A percentile compares a stretch with the other conserved stretches of the same genome.
Evolutionary conservation across 495 filamentous ascomycete genomes (phyloP).

Genomic region (Penicillium desertorum): DNA sequence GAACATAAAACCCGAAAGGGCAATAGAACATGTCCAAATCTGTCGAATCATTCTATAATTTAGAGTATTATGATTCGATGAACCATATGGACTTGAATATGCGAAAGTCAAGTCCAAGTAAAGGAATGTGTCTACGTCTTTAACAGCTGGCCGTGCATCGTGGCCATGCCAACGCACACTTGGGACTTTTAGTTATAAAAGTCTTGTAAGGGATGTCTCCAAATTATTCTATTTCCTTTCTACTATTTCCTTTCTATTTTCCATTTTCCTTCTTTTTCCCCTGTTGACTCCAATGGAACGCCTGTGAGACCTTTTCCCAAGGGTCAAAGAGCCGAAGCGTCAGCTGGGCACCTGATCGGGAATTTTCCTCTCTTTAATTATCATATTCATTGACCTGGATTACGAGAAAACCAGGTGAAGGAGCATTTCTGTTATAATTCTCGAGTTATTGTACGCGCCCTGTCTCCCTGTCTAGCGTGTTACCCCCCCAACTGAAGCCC

Average conservation of each 20-base stretch:
- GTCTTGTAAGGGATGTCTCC: background rate
- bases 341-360: conserved; percentile 13
- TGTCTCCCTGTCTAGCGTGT: background rate
- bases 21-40: background rate
- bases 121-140: background rate
- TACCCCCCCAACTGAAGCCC: background rate
- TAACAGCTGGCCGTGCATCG: conserved; percentile 21
- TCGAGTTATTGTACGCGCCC: background rate
- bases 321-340: conserved; percentile 17
- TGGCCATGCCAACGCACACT: conserved; percentile 22
- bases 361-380: background rate
- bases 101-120: no score
- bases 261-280: conserved; percentile 5
- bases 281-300: background rate
- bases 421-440: background rate
- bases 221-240: conserved; percentile 10
- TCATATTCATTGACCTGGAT: conserved; percentile 2
- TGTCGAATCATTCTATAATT: background rate
- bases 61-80: conserved; percentile 1
- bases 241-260: conserved; percentile 11
- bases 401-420: background rate
- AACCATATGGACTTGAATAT: background rate
- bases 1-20: conserved; percentile 1
- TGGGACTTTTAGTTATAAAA: conserved; percentile 16
- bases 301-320: conserved; percentile 14